Evolutionary conservation across 164 flowering plant species (phyloP).

Genomic region (Echeveria elegans): DNA sequence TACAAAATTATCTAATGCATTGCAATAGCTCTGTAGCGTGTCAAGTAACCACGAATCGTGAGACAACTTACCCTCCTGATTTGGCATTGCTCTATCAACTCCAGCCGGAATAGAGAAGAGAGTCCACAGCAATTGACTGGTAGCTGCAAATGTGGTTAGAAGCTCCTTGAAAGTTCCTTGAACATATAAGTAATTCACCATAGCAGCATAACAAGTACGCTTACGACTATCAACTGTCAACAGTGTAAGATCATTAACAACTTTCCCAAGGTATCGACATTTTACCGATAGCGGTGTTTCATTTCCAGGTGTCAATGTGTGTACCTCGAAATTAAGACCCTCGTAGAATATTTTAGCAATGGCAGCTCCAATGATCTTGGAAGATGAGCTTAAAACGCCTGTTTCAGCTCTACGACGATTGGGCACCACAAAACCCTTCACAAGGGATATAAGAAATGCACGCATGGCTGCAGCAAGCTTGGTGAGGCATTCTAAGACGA

Average conservation of each 20-base stretch:
- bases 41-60: slow-evolving; percentile 66
- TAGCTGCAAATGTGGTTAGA: slow-evolving; percentile 91
- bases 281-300: slow-evolving; percentile 63
- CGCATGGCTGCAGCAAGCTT: slow-evolving; percentile 59
- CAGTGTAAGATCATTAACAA: slow-evolving; percentile 73
- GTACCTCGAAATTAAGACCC: slow-evolving; percentile 62
- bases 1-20: slow-evolving; percentile 78
- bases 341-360: slow-evolving; percentile 63
- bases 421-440: slow-evolving; percentile 65
- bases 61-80: slow-evolving; percentile 45
- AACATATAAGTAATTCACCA: slow-evolving; percentile 82
- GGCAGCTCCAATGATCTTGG: slow-evolving; percentile 69
- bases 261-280: slow-evolving; percentile 85
- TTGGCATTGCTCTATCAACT: slow-evolving; percentile 36
- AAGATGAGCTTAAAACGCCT: slow-evolving; percentile 55
- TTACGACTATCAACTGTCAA: slow-evolving; percentile 66
- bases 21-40: slow-evolving; percentile 71
- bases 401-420: slow-evolving; percentile 78
- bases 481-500: slow-evolving; percentile 48
- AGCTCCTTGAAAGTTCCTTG: slow-evolving; percentile 86
- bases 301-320: slow-evolving; percentile 36
- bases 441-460: slow-evolving; percentile 53
- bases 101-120: slow-evolving; percentile 33
- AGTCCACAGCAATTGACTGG: slow-evolving; percentile 89
- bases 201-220: slow-evolving; percentile 57